Base-by-base conservation (phyloP, 371 early-diverging fungal genomes). In the Dichotomocladium elegans region DNA sequence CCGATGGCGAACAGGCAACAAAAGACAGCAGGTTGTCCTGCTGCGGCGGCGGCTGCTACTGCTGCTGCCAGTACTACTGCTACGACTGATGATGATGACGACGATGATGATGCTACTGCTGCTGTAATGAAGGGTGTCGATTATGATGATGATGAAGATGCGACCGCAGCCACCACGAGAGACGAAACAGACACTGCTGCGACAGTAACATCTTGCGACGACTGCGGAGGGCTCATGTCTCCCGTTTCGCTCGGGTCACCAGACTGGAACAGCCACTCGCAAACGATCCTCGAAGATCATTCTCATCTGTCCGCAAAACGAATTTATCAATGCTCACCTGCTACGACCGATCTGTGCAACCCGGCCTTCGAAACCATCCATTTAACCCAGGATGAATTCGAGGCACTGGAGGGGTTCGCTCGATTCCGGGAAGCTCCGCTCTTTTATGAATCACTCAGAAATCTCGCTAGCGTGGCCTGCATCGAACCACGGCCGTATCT, bases 231-330 rank as follows among this genome's bases (percentile, higher is more conserved):
- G 11, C 48, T 59, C 7, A 42, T 59, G 54, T 59, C 60, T 14
- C 60, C 60, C 27, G 53, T 59, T 28, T 59, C 60, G 29, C 53
- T 59, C 21, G 60, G 60, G n/a, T 59, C 60, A 25, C 60, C 60
- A n/a, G 51, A 57, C 29, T 46, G 45, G n/a, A n/a, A n/a, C n/a
- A n/a, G n/a, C n/a, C n/a, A n/a, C n/a, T n/a, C n/a, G n/a, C n/a
- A n/a, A n/a, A n/a, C n/a, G n/a, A n/a, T n/a, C n/a, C n/a, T n/a
- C n/a, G n/a, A n/a, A n/a, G n/a, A n/a, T n/a, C n/a, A n/a, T n/a
- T n/a, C n/a, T n/a, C n/a, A n/a, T n/a, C n/a, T n/a, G n/a, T n/a
- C n/a, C n/a, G n/a, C n/a, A n/a, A n/a, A n/a, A n/a, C n/a, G n/a
- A n/a, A n/a, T n/a, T n/a, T n/a, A n/a, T n/a, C n/a, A n/a, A n/a